These are phyloP conservation scores for Astrephomene gubernaculifera DNA, from an alignment of 139 green algal genomes.

Conservation along the genomic window DNA sequence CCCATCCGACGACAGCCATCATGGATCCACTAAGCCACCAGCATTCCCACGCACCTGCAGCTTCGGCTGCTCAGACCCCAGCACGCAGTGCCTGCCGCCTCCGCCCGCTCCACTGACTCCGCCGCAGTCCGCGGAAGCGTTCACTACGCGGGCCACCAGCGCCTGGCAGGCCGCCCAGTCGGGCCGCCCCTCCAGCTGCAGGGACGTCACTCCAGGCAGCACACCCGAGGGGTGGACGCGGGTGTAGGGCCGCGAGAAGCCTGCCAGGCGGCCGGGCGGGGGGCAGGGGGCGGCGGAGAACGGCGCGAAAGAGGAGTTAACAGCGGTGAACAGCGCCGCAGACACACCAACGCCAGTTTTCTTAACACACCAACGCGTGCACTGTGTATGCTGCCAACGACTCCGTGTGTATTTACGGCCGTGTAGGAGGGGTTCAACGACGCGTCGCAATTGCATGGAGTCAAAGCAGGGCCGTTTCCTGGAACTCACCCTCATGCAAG, in stretches of 20 bases:
- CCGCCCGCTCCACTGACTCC: too few species aligned
- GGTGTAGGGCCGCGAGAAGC: slow-evolving; percentile 65
- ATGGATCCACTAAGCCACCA: not conserved
- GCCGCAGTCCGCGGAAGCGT: slow-evolving; percentile 43
- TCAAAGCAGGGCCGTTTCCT: too few species aligned
- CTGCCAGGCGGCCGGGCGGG: slow-evolving; percentile 8
- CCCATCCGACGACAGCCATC: too few species aligned
- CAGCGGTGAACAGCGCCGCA: too few species aligned
- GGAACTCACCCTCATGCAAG: slow-evolving; percentile 66
- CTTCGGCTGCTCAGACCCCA: slow-evolving; percentile 62
- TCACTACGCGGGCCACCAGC: slow-evolving; percentile 66
- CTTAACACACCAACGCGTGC: too few species aligned
- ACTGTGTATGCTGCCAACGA: too few species aligned
- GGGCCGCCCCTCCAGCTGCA: slow-evolving; percentile 53
- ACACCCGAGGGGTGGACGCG: slow-evolving; percentile 48
- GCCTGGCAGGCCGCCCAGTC: slow-evolving; percentile 64
- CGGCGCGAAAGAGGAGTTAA: too few species aligned
- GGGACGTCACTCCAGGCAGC: not conserved
- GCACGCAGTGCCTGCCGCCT: slow-evolving; percentile 55
- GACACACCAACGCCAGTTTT: too few species aligned
- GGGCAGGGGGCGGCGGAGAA: not conserved
- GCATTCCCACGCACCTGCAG: slow-evolving; percentile 31
- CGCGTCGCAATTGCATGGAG: too few species aligned
- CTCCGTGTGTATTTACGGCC: too few species aligned
- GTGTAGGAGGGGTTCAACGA: too few species aligned